These are phyloP conservation scores for Hymenoscyphus occultus DNA, from an alignment of 2,329 filamentous ascomycete species.

Conservation along the genomic window DNA sequence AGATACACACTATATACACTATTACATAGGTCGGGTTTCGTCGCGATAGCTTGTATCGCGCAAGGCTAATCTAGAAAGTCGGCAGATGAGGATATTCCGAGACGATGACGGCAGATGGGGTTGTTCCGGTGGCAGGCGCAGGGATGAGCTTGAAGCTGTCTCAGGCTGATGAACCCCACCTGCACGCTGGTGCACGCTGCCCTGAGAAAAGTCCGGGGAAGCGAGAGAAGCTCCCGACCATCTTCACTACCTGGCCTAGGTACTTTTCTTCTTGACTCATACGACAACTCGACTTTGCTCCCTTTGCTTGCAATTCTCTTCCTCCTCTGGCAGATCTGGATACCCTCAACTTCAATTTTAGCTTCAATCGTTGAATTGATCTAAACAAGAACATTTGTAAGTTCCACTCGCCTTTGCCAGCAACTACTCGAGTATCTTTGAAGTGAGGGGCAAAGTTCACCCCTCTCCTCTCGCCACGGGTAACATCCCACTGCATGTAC, in stretches of 20 bases:
- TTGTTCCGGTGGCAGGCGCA: neutral
- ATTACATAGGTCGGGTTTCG: neutral
- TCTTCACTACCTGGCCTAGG: no score
- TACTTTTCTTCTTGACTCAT: conserved; percentile 16
- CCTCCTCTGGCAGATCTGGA: neutral
- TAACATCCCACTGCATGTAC: neutral
- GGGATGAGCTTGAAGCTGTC: conserved; percentile 5
- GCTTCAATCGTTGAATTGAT: neutral
- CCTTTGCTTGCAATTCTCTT: neutral
- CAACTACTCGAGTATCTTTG: neutral
- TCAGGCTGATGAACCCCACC: no score
- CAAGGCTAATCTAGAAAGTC: conserved; percentile 12
- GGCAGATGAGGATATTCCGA: conserved; percentile 5
- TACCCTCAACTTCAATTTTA: neutral
- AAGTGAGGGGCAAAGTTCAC: neutral
- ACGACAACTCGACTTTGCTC: neutral
- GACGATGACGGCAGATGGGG: neutral
- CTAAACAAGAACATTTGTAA: neutral
- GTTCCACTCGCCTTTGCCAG: neutral
- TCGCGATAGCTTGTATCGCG: neutral
- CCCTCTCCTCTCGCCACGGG: neutral
- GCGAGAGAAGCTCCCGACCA: neutral
- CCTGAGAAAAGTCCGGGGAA: conserved; percentile 18
- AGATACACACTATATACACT: neutral
- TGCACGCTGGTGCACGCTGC: no score